These are phyloP conservation scores for Chlamydomonas schloesseri DNA, from an alignment of 139 green algal genomes.

Conservation along the genomic window DNA sequence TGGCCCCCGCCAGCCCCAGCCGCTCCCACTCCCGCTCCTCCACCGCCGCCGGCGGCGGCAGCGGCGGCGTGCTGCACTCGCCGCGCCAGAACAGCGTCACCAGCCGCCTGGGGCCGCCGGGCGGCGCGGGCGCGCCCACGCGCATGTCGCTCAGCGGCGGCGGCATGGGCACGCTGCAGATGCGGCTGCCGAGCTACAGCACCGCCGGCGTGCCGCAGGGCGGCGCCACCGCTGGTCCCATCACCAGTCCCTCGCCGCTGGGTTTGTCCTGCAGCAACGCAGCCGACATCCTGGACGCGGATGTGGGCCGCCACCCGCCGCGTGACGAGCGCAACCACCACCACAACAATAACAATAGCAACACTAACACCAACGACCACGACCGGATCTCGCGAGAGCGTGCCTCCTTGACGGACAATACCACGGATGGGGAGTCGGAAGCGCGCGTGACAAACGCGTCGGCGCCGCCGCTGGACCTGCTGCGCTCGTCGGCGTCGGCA, in stretches of 20 bases:
- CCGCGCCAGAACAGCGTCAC: not conserved
- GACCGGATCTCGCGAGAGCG: too few species aligned
- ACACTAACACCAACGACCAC: too few species aligned
- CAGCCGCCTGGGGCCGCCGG: not conserved
- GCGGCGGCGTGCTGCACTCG: not conserved
- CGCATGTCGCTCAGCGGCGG: conserved; percentile 12
- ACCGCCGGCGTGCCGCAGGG: not conserved
- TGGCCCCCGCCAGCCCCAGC: not conserved
- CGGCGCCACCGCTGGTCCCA: not conserved
- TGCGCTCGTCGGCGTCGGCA: not conserved
- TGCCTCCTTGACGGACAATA: too few species aligned
- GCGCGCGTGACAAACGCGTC: too few species aligned
- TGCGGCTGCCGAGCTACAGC: conserved; percentile 18
- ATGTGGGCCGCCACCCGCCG: not conserved
- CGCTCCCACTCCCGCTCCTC: not conserved
- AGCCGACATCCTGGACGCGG: not conserved
- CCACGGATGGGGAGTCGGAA: too few species aligned
- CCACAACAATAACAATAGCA: too few species aligned
- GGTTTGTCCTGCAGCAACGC: conserved; percentile 34
- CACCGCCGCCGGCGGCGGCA: not conserved
- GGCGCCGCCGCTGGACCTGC: not conserved
- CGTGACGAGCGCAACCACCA: too few species aligned
- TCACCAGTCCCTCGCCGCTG: conserved; percentile 18
- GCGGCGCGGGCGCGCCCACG: too few species aligned
- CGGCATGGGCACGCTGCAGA: not conserved